Base-by-base conservation (phyloP, 352 stramenopile genomes). In the Phytophthora foliorum region DNA sequence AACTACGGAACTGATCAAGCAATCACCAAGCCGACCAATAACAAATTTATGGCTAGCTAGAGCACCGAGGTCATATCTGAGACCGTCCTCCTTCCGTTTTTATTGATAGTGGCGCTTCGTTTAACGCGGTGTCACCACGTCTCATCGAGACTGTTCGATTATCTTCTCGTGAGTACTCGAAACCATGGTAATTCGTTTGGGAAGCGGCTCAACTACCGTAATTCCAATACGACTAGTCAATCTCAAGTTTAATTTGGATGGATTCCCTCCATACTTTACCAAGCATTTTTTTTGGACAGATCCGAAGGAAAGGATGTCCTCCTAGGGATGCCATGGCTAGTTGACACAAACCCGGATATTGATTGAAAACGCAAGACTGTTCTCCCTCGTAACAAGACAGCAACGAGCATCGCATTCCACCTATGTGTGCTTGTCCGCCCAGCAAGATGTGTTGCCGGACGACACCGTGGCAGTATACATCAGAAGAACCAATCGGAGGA, bases 281-380 rank as follows among this genome's bases (percentile, higher is more conserved):
- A 62, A 9, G 55, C 41, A 5, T 53, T 53, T 62, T 27, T 62
- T 16, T n/a, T 63, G 39, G 29, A 46, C 22, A 63, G 54, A 42
- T 41, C 41, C 13, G 41, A 54, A 45, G 19, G 21, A 34, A 54
- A 54, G 13, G 55, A 63, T 45, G 39, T 54, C 21, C 27, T 52
- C n/a, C 42, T 63, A 3, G 55, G 55, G n/a, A 53, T 63, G 29
- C 55, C 42, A 9, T 54, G 29, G 42, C 42, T 54, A 24, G 55
- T 41, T 13, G 34, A 41, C 14, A 7, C 34, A 41, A 41, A 41
- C 34, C 34, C 34, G 16, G 34, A 41, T n/a, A 41, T 41, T n/a
- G 9, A 41, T 41, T 41, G 34, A 13, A 0, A 41, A 13, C 34
- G n/a, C 34, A 39, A 39, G 34, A 39, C 34, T 39, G 34, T n/a